Evolutionary conservation across 192 early-diverging fungal species (phyloP).

Genomic region (Coemansia sp.): DNA sequence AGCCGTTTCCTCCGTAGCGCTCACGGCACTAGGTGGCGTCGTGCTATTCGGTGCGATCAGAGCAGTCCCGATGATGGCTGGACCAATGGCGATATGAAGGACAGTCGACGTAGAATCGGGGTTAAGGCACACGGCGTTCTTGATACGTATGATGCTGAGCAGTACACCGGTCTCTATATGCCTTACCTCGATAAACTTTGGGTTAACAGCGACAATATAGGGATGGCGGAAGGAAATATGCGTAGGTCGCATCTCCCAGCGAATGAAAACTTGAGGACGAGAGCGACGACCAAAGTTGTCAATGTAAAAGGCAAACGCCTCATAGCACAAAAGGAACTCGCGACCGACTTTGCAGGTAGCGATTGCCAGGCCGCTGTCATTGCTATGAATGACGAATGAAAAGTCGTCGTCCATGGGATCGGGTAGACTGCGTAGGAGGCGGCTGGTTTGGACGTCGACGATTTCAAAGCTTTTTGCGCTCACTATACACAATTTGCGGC

Average conservation of each 20-base stretch:
- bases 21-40: neutral
- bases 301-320: slow-evolving; percentile 91
- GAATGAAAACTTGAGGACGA: slow-evolving; percentile 71
- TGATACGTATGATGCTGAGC: slow-evolving; percentile 42
- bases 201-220: slow-evolving; percentile 87
- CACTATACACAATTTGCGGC: slow-evolving; percentile 84
- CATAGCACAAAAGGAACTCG: slow-evolving; percentile 88
- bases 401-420: slow-evolving; percentile 53
- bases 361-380: slow-evolving; percentile 35
- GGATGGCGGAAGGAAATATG: slow-evolving; percentile 75
- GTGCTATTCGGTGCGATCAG: neutral
- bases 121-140: slow-evolving; percentile 40
- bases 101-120: slow-evolving; percentile 40
- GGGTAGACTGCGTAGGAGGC: slow-evolving; percentile 36
- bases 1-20: neutral
- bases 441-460: slow-evolving; percentile 66
- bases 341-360: slow-evolving; percentile 55
- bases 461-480: slow-evolving; percentile 92
- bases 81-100: slow-evolving; percentile 42
- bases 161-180: slow-evolving; percentile 76
- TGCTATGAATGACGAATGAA: slow-evolving; percentile 37
- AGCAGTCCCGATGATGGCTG: slow-evolving; percentile 1
- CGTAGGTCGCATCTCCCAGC: slow-evolving; percentile 84
- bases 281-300: slow-evolving; percentile 81
- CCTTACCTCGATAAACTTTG: slow-evolving; percentile 86